Base-by-base conservation (phyloP, 768 basidiomycete species). In the Podaxis sp. region DNA sequence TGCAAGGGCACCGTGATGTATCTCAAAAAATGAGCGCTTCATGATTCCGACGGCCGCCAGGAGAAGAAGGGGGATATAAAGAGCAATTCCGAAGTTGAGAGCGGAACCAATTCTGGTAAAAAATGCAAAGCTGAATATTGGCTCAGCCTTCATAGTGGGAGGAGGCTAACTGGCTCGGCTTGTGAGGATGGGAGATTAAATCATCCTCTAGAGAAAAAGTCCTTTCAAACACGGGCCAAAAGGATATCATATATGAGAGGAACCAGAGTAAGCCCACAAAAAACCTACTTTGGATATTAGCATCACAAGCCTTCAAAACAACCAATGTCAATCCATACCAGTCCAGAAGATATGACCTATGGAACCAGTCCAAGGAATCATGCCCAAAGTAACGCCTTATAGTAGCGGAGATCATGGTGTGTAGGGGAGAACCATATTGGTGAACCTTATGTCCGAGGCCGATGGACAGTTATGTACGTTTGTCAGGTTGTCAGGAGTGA, bases 1-100 rank as follows among this genome's bases (percentile, higher is more conserved):
- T n/a, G 79, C 77, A 21, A 89, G 75, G 9, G 77, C 65, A 25
- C 82, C 84, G 65, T 89, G 86, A 65, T 89, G 86, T 13, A 86
- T 73, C 46, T 82, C 75, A 13, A 82, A 66, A 2, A 80, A 66
- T 4, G 86, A 86, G 9, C 73, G 68, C 40, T 77, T 78, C 16
- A 76, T 61, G 16, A 71, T 59, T 0, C 82, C 81, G 7, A 73
- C 65, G 3, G 73, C 55, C 1, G 69, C 50, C n/a, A 82, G 70
- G 14, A 81, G 62, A 2, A 69, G 63, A 40, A 79, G 65, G 1
- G 88, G 86, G 5, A 81, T 64, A 44, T 77, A 71, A 32, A 83
- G 72, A 2, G 85, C 78, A 32, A 85, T 61, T 27, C 73, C 68
- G 57, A 77, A 73, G 54, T 86, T 87, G 37, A 80, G 61, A 37